Conservation (phyloP, 1,284 basidiomycete species). For the Porogramme epimiltina region DNA sequence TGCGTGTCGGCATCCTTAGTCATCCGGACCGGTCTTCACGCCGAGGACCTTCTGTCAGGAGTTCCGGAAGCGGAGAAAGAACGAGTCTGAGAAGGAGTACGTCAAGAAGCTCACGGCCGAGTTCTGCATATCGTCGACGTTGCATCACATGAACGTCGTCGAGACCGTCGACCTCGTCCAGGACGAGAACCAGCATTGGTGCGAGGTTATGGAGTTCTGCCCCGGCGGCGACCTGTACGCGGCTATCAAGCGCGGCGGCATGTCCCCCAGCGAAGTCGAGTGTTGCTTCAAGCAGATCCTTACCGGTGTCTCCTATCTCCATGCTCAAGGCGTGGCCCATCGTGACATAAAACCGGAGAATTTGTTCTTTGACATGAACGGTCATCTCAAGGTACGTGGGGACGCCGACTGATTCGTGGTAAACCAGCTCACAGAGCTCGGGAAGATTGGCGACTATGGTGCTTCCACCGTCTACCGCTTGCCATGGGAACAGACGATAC, state of each 20-base stretch:
- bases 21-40: constrained; percentile 4
- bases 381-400: constrained; percentile 85
- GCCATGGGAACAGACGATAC: constrained; percentile 97
- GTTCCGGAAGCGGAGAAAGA: constrained; percentile 97
- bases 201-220: constrained; percentile 99
- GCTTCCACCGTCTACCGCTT: constrained; percentile 98
- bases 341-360: constrained; percentile 99
- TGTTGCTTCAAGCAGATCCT: constrained; percentile 98
- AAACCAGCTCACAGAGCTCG: constrained; percentile 9
- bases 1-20: constrained; percentile 36
- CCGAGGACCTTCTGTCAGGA: constrained; percentile 54
- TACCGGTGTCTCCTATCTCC: constrained; percentile 86
- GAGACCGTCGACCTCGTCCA: constrained; percentile 99
- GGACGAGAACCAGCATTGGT: constrained; percentile 96
- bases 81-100: constrained; percentile 99
- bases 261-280: constrained; percentile 94
- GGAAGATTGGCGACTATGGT: constrained; percentile 95
- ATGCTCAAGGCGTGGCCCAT: constrained; percentile 96
- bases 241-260: constrained; percentile 96
- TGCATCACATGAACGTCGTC: constrained; percentile 96
- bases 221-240: constrained; percentile 97
- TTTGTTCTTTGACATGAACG: constrained; percentile 89
- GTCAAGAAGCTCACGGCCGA: constrained; percentile 99
- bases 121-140: constrained; percentile 97
- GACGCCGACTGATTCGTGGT: constrained; percentile 1